Conservation (phyloP, 2,329 filamentous ascomycete species). For the Colletotrichum truncatum region DNA sequence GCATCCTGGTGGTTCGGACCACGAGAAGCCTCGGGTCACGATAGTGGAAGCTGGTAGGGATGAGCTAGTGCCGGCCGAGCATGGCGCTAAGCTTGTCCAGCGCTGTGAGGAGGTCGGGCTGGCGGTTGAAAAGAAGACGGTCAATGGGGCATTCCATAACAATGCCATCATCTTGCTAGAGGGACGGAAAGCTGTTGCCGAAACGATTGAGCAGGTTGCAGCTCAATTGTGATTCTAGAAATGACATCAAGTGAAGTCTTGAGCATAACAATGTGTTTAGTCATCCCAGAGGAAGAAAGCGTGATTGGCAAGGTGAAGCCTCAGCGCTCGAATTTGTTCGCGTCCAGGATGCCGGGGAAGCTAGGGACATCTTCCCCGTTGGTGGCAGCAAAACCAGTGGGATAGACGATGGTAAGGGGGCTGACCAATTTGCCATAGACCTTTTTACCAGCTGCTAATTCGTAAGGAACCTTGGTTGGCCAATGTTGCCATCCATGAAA, state of each 20-base stretch:
- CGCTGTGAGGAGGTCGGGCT: slow-evolving; percentile 59
- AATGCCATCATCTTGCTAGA: slow-evolving; percentile 59
- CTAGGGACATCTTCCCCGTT: slow-evolving; percentile 1
- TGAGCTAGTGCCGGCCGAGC: slow-evolving; percentile 64
- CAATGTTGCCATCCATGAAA: too few relatives aligned
- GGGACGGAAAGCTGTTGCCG: slow-evolving; percentile 54
- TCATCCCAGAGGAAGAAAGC: not conserved
- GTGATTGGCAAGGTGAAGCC: slow-evolving; percentile 6
- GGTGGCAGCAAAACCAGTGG: not conserved
- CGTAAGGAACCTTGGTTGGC: not conserved
- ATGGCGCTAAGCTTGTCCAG: slow-evolving; percentile 55
- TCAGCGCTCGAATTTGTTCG: not conserved
- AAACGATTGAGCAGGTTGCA: slow-evolving; percentile 47
- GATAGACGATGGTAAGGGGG: slow-evolving; percentile 2
- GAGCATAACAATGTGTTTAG: not conserved
- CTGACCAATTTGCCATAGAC: not conserved
- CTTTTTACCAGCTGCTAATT: too few relatives aligned
- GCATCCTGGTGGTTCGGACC: slow-evolving; percentile 35
- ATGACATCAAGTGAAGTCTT: slow-evolving; percentile 22
- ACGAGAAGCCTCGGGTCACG: slow-evolving; percentile 14
- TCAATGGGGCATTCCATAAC: slow-evolving; percentile 64
- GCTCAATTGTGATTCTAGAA: not conserved
- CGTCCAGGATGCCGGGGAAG: not conserved
- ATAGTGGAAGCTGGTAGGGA: slow-evolving; percentile 67
- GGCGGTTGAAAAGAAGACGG: slow-evolving; percentile 51